Conservation (phyloP, 495 filamentous ascomycete species). For the Oidiodendron maius region DNA sequence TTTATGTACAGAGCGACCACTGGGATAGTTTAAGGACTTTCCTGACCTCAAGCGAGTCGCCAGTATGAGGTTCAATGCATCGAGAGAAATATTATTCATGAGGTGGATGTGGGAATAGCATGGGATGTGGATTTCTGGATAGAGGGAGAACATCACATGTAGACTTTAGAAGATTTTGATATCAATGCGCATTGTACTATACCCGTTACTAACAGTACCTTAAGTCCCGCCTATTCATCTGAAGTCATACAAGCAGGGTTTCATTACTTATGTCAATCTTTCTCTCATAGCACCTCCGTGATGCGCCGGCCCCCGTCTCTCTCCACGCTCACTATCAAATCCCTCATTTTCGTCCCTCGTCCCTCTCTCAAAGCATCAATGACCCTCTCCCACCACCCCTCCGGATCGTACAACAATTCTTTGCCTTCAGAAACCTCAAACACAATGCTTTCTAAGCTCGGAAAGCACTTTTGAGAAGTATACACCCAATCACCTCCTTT, state of each 20-base stretch:
- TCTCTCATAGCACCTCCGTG: too few species aligned
- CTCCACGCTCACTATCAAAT: neutral
- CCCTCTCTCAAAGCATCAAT: constrained; percentile 10
- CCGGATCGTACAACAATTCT: neutral
- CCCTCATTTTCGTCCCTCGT: neutral
- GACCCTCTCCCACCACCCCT: constrained; percentile 1
- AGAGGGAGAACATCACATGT: neutral
- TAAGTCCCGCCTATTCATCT: neutral
- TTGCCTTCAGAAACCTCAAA: neutral
- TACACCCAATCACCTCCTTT: constrained; percentile 7
- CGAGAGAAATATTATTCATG: too few species aligned
- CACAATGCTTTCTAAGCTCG: neutral
- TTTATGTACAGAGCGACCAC: constrained; percentile 77
- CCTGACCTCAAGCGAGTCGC: constrained; percentile 75
- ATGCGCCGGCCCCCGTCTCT: neutral
- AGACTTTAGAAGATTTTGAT: neutral
- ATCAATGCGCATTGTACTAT: neutral
- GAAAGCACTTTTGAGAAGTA: neutral
- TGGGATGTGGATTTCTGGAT: neutral
- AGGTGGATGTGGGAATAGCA: neutral
- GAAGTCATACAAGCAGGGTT: too few species aligned
- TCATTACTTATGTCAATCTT: too few species aligned
- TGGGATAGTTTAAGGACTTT: constrained; percentile 81
- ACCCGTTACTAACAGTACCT: neutral
- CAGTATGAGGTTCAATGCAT: neutral